phyloP scores from a whole-genome alignment of 192 early-diverging fungal genomes.

The Backusella luteola region DNA sequence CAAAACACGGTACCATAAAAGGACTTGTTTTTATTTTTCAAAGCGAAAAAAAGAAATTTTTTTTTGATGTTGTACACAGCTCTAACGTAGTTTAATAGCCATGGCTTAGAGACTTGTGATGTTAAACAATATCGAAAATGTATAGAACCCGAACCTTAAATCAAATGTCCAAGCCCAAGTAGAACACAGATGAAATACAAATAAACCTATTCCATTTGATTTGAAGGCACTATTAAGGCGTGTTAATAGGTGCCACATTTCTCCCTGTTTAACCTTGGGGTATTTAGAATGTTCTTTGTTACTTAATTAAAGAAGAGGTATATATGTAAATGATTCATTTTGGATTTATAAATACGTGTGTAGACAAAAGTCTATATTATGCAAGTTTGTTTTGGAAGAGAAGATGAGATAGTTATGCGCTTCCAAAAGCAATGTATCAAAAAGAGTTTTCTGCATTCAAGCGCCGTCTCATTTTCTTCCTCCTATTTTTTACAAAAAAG shows the following conservation, averaged over 20 bases:
- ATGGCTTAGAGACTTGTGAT: too few species aligned
- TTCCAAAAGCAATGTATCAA: neutral
- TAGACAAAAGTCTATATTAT: neutral
- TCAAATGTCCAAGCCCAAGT: neutral
- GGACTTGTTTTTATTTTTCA: conserved; percentile 1
- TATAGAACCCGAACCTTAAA: neutral
- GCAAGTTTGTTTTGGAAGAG: neutral
- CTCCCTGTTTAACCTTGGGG: too few species aligned
- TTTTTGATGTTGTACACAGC: neutral
- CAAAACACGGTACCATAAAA: neutral
- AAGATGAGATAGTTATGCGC: neutral
- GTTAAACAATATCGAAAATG: neutral
- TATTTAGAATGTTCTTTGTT: too few species aligned
- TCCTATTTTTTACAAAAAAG: neutral
- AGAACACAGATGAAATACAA: too few species aligned
- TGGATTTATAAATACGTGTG: too few species aligned
- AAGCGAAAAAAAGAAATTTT: neutral
- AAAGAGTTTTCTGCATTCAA: neutral
- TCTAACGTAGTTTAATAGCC: neutral
- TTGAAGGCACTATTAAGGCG: neutral
- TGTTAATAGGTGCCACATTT: neutral
- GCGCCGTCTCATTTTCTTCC: neutral
- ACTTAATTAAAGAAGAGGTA: too few species aligned
- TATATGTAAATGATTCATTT: too few species aligned
- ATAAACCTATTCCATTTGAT: neutral